Base-by-base conservation (phyloP, 2,329 filamentous ascomycete species). In the Neoscytalidium dimidiatum region DNA sequence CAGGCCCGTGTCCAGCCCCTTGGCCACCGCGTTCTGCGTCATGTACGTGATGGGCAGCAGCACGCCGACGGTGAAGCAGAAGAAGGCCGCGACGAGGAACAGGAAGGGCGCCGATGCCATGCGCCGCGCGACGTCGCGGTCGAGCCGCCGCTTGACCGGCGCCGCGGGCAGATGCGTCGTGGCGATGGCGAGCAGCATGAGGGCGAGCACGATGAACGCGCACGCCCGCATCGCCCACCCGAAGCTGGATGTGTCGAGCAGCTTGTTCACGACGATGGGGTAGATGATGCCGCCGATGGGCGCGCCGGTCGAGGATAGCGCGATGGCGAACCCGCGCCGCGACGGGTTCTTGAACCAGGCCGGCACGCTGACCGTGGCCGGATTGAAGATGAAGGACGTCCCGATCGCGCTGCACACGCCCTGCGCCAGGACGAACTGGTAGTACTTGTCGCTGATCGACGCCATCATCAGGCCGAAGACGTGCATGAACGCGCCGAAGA, bases 381-480 rank as follows among this genome's bases (percentile, higher is more conserved):
- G 79, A 56, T 81, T 81, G 72, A 85, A 85, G 62, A 86, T 76
- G 53, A 82, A 75, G 28, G 78, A 79, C 8, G 82, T 78, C 0
- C 84, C 84, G 53, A 84, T 78, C 43, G 82, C 79, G 31, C 82
- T 82, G 69, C 82, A 82, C 9, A 85, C 77, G 5, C 81, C 82
- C 68, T 87, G 85, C 0, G 83, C 77, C 3, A 86, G 79, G 46
- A 86, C 74, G 62, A 85, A 81, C 65, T 86, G 84, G 72, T 84
- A 86, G 68, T 85, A 86, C 60, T 82, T 68, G 3, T 77, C 83
- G 52, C 77, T 86, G 67, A 89, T 72, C 23, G 81, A 84, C 0
- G 85, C 78, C 85, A 88, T 88, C 85, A 90, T 88, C 11, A 89
- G 74, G 3, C 85, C 84, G 62, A 89, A 84, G 3, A 89, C 83